A percentile compares a stretch with the other conserved stretches of the same genome.
phyloP scores from a whole-genome alignment of 2,329 filamentous ascomycete species.

The Neobulgaria alba region DNA sequence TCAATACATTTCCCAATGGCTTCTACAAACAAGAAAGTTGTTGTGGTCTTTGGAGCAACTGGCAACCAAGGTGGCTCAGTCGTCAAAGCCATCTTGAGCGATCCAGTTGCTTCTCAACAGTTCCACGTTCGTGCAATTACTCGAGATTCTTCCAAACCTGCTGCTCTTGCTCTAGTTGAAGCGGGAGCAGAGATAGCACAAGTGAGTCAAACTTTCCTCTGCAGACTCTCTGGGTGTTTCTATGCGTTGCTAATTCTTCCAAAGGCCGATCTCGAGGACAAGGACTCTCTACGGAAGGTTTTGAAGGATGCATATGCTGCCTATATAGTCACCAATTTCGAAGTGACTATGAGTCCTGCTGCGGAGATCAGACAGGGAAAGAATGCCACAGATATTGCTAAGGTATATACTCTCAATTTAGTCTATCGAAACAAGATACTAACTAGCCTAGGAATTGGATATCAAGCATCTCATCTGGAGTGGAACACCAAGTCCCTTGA shows the following conservation, averaged over 20 bases:
- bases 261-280: constrained; percentile 32
- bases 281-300: constrained; percentile 26
- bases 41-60: constrained; percentile 36
- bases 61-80: constrained; percentile 41
- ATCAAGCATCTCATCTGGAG: neutral
- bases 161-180: constrained; percentile 30
- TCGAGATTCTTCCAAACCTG: constrained; percentile 34
- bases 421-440: neutral
- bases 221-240: constrained; percentile 31
- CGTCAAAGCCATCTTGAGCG: constrained; percentile 34
- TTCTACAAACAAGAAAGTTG: constrained; percentile 22
- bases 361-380: neutral
- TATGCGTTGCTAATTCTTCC: neutral
- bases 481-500: neutral
- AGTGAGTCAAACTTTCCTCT: neutral
- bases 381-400: neutral
- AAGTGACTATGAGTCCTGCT: neutral
- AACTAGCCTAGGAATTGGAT: neutral
- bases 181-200: constrained; percentile 26
- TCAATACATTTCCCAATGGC: neutral
- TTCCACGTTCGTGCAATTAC: constrained; percentile 39
- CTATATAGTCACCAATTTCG: neutral
- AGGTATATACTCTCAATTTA: neutral
- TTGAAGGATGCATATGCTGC: constrained; percentile 10
- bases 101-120: constrained; percentile 31